Base-by-base conservation (phyloP, 1,139 yeast genomes). In the Taiozyma sp. region DNA sequence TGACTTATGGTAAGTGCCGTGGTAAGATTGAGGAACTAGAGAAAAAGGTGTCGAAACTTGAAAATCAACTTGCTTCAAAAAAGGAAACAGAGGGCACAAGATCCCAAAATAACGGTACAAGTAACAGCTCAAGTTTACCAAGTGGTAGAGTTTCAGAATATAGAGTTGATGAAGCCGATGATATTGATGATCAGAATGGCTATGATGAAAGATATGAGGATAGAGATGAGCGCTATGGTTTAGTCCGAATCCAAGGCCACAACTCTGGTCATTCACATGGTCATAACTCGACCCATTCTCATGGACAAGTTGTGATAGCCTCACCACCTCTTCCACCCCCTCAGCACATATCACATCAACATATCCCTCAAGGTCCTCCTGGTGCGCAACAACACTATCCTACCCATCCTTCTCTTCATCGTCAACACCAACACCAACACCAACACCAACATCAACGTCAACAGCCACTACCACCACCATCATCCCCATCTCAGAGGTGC, bases 21-120 rank as follows among this genome's bases (percentile, higher is more conserved):
- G 44, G 45, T 2, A 28, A 45, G n/a, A 16, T 48, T 24, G 44
- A 43, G 6, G 45, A 41, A 28, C n/a, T 46, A 13, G 43, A 41
- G 10, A 32, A 14, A 26, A 45, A 47, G 16, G 19, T 42, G 6
- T 22, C 28, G 4, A 14, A 28, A 2, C 19, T 49, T 4, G 19
- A 42, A 29, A 43, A 13, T 8, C 24, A 32, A 14, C 14, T 34
- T 24, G 43, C 28, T 19, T 24, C 8, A 3, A 29, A 30, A 29
- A 34, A 16, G 10, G 35, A 19, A 35, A 41, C 44, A 19, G 29
- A 32, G 26, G 16, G 6, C 16, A 24, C 19, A 32, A 40, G 6
- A 4, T 30, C 29, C 6, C 24, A 14, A 22, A 37, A 14, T 24
- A 28, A 11, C 40, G 29, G 14, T 19, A 16, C 24, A 22, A 37